A percentile compares a stretch with the other conserved stretches of the same genome.
phyloP scores from a whole-genome alignment of 179 eudicot genomes.

The Spinacia oleracea region DNA sequence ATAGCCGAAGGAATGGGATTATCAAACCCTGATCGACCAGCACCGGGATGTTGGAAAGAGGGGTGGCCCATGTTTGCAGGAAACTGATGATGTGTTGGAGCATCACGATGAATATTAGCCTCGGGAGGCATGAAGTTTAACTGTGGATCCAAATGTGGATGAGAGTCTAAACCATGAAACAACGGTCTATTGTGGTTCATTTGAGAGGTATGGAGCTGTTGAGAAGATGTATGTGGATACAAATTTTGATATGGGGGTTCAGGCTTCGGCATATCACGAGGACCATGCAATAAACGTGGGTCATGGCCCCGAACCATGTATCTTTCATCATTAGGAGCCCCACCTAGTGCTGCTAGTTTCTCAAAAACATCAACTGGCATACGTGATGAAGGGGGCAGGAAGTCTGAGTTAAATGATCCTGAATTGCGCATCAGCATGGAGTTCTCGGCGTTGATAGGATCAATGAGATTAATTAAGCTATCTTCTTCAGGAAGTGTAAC shows the following conservation, averaged over 20 bases:
- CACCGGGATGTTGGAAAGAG: conserved; percentile 52
- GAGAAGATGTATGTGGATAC: conserved; percentile 51
- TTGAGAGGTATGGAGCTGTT: conserved; percentile 52
- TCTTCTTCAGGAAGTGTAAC: conserved; percentile 72
- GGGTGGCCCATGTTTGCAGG: conserved; percentile 55
- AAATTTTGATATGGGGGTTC: conserved; percentile 49
- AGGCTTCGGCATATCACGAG: conserved; percentile 44
- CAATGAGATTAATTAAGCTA: conserved; percentile 47
- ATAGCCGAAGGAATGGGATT: conserved; percentile 51
- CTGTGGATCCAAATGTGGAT: conserved; percentile 59
- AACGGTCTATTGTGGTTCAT: conserved; percentile 58
- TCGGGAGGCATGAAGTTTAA: conserved; percentile 62
- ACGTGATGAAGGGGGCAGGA: conserved; percentile 40
- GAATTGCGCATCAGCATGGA: conserved; percentile 32
- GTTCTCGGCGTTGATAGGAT: conserved; percentile 39
- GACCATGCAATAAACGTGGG: conserved; percentile 42
- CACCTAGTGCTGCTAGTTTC: conserved; percentile 57
- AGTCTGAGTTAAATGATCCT: conserved; percentile 32
- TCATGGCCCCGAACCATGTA: conserved; percentile 39
- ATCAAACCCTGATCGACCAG: conserved; percentile 58
- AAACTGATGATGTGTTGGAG: conserved; percentile 51
- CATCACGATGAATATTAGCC: conserved; percentile 43
- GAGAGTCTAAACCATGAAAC: conserved; percentile 52
- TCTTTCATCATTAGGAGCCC: conserved; percentile 44
- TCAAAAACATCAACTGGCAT: conserved; percentile 47